Evolutionary conservation across 805 yeast genomes (phyloP), one percentile per base, ranked within the genome.

Genomic region (Candida xyloterini): DNA sequence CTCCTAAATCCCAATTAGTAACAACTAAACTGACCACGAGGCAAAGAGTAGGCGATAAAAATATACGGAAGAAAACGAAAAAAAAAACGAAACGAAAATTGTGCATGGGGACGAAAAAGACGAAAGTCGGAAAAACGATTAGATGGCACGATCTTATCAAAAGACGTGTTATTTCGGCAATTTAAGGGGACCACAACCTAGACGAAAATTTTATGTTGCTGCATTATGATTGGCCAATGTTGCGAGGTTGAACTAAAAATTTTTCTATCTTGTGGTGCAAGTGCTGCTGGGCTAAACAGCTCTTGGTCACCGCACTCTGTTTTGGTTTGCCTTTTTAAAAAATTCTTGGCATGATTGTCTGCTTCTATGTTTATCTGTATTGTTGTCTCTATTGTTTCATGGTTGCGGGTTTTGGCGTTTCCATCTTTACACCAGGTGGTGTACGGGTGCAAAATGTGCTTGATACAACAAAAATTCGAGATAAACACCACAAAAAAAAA

Each of bases 91-190:
- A 29, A 39, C 37, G 34, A 33, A 39, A 39, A 39, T 28, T 33
- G 38, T 33, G 38, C 30, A 18, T 39, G 27, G 27, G 42, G 42
- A 39, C 42, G 42, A 39, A 39, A 33, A 27, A 38, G 42, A 33
- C 42, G 42, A 39, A 33, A 39, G 38, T 33, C 42, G 37, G 31
- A 39, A 39, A 39, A 39, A 39, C 42, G 34, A 31, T 33, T 15
- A 25, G 31, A 20, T 26, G 22, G 10, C 14, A 26, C 15, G 18
- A 36, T 15, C 38, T 34, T 34, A 34, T 34, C 38, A 24, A 10
- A 10, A 27, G 38, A 15, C 26, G 33, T 23, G 11, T 29, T 11
- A 18, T 18, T 18, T 18, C 20, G 4, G 6, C 20, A 18, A 18
- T 5, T 5, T 18, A 18, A 18, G 20, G 20, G 20, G 20, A 18